Evolutionary conservation across 2,329 filamentous ascomycete species (phyloP).

Genomic region (Neofusicoccum umdonicola): DNA sequence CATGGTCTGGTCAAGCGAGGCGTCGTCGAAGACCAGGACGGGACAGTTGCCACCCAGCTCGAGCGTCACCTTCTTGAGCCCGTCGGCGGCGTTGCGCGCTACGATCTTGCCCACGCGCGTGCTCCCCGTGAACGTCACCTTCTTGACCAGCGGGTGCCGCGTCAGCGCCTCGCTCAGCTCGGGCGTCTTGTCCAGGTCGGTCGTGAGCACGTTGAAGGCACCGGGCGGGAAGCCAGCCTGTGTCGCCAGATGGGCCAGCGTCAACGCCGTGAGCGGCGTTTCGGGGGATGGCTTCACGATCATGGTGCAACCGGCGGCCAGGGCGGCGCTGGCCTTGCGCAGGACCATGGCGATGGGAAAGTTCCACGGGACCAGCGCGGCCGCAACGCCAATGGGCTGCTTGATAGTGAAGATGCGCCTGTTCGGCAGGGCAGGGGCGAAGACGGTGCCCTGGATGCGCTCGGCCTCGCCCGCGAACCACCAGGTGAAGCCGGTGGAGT

Average conservation of each 20-base stretch:
- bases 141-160: constrained; percentile 39
- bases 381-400: constrained; percentile 48
- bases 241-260: constrained; percentile 38
- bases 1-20: constrained; percentile 43
- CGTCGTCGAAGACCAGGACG: constrained; percentile 45
- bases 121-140: constrained; percentile 44
- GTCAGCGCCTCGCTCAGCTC: constrained; percentile 35
- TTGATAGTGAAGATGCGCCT: constrained; percentile 70
- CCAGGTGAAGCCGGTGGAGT: constrained; percentile 55
- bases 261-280: constrained; percentile 39
- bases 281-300: constrained; percentile 42
- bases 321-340: constrained; percentile 34
- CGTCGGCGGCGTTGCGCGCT: constrained; percentile 41
- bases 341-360: constrained; percentile 40
- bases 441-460: constrained; percentile 61
- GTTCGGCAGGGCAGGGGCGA: constrained; percentile 59
- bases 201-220: constrained; percentile 41
- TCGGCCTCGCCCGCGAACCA: constrained; percentile 62
- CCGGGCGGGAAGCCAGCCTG: constrained; percentile 42
- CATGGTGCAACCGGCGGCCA: constrained; percentile 36
- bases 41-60: constrained; percentile 47
- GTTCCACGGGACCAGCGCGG: constrained; percentile 45
- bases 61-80: constrained; percentile 44
- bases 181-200: constrained; percentile 28
- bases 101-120: constrained; percentile 40